phyloP scores from a whole-genome alignment of 495 filamentous ascomycete genomes.

The Xylaria longipes region DNA sequence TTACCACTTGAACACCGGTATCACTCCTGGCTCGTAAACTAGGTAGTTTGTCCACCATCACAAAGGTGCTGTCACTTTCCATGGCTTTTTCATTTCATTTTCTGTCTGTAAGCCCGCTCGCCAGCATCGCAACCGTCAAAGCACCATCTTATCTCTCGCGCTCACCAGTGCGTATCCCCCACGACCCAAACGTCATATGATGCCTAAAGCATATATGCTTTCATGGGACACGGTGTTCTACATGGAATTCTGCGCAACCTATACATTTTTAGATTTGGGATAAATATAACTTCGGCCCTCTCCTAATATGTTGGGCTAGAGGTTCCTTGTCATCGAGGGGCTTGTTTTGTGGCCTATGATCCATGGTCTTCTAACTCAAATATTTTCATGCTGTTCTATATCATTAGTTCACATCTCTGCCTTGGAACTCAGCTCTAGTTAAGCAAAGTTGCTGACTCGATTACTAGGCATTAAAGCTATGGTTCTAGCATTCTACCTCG shows the following conservation, averaged over 20 bases:
- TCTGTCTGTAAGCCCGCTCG: neutral
- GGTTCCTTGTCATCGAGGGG: neutral
- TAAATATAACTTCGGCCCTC: neutral
- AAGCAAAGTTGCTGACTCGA: slow-evolving; percentile 5
- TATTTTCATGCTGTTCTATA: neutral
- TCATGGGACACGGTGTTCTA: neutral
- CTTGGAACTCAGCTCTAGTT: neutral
- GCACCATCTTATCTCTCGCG: neutral
- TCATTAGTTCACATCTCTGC: neutral
- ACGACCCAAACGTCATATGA: neutral
- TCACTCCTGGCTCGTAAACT: neutral
- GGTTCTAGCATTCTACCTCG: neutral
- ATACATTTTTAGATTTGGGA: neutral
- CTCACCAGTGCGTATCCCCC: neutral
- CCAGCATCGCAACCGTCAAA: neutral
- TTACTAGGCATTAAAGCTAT: neutral
- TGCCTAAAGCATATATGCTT: neutral
- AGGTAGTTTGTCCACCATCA: neutral
- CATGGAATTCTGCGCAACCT: neutral
- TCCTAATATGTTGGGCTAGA: too few relatives aligned
- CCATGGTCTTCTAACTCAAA: neutral
- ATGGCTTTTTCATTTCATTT: neutral
- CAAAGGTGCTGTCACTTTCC: slow-evolving; percentile 1
- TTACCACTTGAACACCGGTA: neutral
- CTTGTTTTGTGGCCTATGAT: neutral